Evolutionary conservation across 2,329 filamentous ascomycete species (phyloP).

Genomic region (Nigrograna mackinnonii): DNA sequence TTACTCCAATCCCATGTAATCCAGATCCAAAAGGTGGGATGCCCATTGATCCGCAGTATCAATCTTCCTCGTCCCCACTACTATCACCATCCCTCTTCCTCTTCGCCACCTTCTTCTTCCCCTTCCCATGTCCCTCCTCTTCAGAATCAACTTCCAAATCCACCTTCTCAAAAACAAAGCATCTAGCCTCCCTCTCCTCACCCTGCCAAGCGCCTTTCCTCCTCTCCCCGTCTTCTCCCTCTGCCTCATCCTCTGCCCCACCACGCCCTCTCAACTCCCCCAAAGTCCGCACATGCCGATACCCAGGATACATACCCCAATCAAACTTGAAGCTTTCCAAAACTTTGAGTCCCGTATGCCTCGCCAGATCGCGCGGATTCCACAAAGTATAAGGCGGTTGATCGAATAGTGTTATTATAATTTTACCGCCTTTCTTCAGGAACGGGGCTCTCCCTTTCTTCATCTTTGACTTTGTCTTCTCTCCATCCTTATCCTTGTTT

Average conservation of each 20-base stretch:
- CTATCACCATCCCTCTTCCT: constrained; percentile 16
- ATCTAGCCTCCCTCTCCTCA: constrained; percentile 50
- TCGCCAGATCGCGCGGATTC: constrained; percentile 87
- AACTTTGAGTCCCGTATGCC: constrained; percentile 74
- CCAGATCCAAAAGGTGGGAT: too few species aligned
- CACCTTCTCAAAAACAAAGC: constrained; percentile 50
- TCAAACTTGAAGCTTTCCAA: constrained; percentile 72
- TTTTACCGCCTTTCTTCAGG: constrained; percentile 56
- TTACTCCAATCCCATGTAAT: too few species aligned
- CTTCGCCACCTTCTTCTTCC: constrained; percentile 14
- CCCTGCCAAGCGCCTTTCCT: constrained; percentile 55
- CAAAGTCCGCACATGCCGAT: constrained; percentile 73
- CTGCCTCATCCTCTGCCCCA: too few species aligned
- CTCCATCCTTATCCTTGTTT: neutral
- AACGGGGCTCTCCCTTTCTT: constrained; percentile 44
- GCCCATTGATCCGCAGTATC: neutral
- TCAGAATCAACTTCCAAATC: constrained; percentile 10
- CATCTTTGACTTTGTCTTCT: neutral
- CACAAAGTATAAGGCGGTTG: constrained; percentile 93
- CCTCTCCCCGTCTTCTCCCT: too few species aligned
- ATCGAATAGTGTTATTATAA: constrained; percentile 89
- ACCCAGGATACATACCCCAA: constrained; percentile 70
- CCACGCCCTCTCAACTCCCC: constrained; percentile 58
- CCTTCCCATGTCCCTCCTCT: constrained; percentile 11
- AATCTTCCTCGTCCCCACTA: constrained; percentile 14